phyloP scores from a whole-genome alignment of 1,139 yeast genomes.

The Casaregolazyma suthepensis region DNA sequence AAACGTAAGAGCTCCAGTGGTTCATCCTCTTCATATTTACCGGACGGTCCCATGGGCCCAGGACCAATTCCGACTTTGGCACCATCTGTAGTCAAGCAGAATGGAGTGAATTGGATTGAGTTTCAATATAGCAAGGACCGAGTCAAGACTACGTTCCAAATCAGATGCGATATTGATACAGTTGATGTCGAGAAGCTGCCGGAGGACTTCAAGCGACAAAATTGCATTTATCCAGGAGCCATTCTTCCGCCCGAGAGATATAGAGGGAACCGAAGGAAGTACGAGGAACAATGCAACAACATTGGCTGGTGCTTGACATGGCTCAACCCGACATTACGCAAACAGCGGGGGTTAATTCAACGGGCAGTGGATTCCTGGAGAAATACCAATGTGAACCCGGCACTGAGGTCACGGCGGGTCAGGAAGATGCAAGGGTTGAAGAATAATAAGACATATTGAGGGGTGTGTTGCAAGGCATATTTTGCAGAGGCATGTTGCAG shows the following conservation, averaged over 20 bases:
- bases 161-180: slow-evolving; percentile 33
- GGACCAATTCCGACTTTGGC: slow-evolving; percentile 8
- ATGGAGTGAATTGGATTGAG: slow-evolving; percentile 32
- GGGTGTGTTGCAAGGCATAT: not conserved
- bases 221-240: slow-evolving; percentile 44
- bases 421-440: slow-evolving; percentile 21
- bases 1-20: not conserved
- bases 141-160: slow-evolving; percentile 27
- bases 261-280: slow-evolving; percentile 40
- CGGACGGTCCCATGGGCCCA: slow-evolving; percentile 1
- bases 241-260: slow-evolving; percentile 37
- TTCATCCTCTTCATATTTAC: not conserved
- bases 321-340: slow-evolving; percentile 37
- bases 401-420: slow-evolving; percentile 38
- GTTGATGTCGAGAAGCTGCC: slow-evolving; percentile 27
- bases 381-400: slow-evolving; percentile 39
- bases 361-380: slow-evolving; percentile 48
- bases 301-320: slow-evolving; percentile 43
- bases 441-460: not conserved
- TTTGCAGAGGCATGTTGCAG: not conserved
- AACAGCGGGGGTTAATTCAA: slow-evolving; percentile 42
- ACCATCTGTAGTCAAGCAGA: slow-evolving; percentile 14
- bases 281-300: slow-evolving; percentile 42
- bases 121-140: slow-evolving; percentile 33
- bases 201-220: slow-evolving; percentile 32